Conservation (phyloP, 371 early-diverging fungal genomes). For the Mortierella sp. region DNA sequence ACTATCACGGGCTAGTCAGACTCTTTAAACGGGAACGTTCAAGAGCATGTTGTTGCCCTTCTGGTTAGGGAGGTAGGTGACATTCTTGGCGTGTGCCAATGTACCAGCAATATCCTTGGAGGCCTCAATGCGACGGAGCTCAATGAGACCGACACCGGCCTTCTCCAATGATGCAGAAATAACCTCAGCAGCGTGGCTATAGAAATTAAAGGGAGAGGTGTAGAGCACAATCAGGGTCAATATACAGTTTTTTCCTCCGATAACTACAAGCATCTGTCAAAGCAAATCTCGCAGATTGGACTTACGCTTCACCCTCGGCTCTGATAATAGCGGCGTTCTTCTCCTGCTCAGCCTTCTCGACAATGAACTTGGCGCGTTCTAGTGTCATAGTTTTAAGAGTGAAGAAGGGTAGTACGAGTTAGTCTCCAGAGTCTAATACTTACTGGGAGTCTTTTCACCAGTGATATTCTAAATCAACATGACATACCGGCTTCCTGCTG, state of each 20-base stretch:
- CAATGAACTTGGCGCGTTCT: slow-evolving; percentile 54
- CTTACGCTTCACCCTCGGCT: slow-evolving; percentile 96
- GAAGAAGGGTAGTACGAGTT: too few species aligned
- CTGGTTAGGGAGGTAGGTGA: slow-evolving; percentile 92
- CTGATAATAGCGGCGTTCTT: slow-evolving; percentile 97
- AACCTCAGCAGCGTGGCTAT: slow-evolving; percentile 80
- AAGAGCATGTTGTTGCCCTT: slow-evolving; percentile 55
- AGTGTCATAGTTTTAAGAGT: slow-evolving; percentile 1
- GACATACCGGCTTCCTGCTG: slow-evolving; percentile 98
- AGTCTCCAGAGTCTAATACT: too few species aligned
- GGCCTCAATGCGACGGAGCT: slow-evolving; percentile 98
- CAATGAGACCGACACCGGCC: slow-evolving; percentile 93
- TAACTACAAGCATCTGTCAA: too few species aligned
- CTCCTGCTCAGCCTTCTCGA: slow-evolving; percentile 94
- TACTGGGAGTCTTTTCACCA: too few species aligned
- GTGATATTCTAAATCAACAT: slow-evolving; percentile 58
- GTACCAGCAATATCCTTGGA: slow-evolving; percentile 96
- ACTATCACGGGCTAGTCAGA: too few species aligned
- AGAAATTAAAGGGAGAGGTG: neutral
- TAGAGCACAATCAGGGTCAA: too few species aligned
- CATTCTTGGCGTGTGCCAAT: slow-evolving; percentile 83
- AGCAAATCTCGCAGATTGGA: neutral
- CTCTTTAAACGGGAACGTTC: slow-evolving; percentile 48
- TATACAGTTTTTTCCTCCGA: too few species aligned
- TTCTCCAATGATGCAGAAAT: slow-evolving; percentile 89